A percentile compares a stretch with the other conserved stretches of the same genome.
Evolutionary conservation across 2,329 filamentous ascomycete species (phyloP).

Genomic region (Dothistroma septosporum): DNA sequence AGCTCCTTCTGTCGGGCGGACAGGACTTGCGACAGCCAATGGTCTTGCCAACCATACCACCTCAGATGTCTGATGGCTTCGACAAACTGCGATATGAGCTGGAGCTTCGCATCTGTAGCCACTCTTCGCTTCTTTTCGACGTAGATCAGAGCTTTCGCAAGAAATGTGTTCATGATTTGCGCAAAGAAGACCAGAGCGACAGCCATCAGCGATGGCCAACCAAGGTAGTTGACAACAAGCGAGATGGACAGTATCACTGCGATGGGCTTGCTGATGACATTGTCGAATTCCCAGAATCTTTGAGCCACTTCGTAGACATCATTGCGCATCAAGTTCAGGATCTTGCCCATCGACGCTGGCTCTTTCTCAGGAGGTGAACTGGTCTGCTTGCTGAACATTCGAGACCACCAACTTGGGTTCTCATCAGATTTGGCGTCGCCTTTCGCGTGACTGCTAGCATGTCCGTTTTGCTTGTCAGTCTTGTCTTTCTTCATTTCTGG

Average conservation of each 20-base stretch:
- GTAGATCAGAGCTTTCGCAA: slow-evolving; percentile 62
- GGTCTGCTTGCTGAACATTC: not conserved
- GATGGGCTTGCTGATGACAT: slow-evolving; percentile 70
- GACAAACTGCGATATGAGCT: slow-evolving; percentile 79
- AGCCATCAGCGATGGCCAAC: slow-evolving; percentile 70
- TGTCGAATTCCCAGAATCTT: slow-evolving; percentile 78
- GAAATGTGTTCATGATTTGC: slow-evolving; percentile 63
- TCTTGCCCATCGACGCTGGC: slow-evolving; percentile 81
- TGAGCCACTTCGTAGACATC: slow-evolving; percentile 81
- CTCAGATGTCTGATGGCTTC: slow-evolving; percentile 76
- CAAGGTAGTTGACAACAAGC: slow-evolving; percentile 73
- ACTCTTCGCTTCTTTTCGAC: slow-evolving; percentile 68
- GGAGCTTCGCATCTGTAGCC: slow-evolving; percentile 72
- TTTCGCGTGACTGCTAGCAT: slow-evolving; percentile 17
- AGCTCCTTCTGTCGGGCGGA: slow-evolving; percentile 65
- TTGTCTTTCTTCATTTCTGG: slow-evolving; percentile 13
- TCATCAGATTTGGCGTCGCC: slow-evolving; percentile 1
- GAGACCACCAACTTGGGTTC: slow-evolving; percentile 8
- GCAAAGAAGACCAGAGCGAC: slow-evolving; percentile 59
- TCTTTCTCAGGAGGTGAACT: slow-evolving; percentile 39
- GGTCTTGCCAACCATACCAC: slow-evolving; percentile 78
- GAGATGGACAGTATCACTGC: slow-evolving; percentile 69
- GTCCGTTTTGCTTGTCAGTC: not conserved
- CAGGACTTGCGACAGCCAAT: slow-evolving; percentile 68
- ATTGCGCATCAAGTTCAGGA: slow-evolving; percentile 76